Evolutionary conservation across 208 protist species (phyloP), one percentile per base, ranked within the genome.

Genomic region (Leishmania tropica): DNA sequence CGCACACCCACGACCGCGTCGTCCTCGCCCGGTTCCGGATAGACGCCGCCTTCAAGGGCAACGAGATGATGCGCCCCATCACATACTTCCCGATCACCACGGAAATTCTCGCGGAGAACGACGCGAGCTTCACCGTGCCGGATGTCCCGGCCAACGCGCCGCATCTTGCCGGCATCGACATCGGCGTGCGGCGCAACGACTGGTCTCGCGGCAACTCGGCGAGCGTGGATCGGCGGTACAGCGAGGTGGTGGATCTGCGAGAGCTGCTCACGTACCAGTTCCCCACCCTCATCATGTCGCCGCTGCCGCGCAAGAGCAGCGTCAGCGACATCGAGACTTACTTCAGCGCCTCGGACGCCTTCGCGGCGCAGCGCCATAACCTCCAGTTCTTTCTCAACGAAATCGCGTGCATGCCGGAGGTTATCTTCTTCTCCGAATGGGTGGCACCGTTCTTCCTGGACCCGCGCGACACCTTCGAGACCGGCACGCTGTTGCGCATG

Each of bases 141-240:
- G 85, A 92, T 56, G 80, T 95, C 47, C 87, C 87, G 17, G 73
- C 64, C 4, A 79, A 82, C n/a, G 88, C 81, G 31, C 88, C 89
- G 45, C 90, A 97, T 80, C 68, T 91, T 40, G 21, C 28, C 35
- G 75, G 72, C 28, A 77, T 94, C 21, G 85, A 89, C 68, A 77
- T 80, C 51, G 89, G 90, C 21, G 81, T 96, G 70, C 53, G 84
- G 51, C 86, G 87, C 31, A 93, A 85, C 75, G 83, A 91, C 65
- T 96, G 92, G 93, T 87, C 81, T 17, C 79, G 85, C 31, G 89
- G 86, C 67, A 85, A 82, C 65, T 83, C 81, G 17, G 85, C 86
- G 19, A 86, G 76, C 48, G 85, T 96, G n/a, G 88, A 96, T 78
- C 93, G 94, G 7, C 88, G 94, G 19, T 97, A 97, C 88, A 95